A percentile compares a stretch with the other conserved stretches of the same genome.
Conservation (phyloP, 2,329 filamentous ascomycete genomes). For the Graphilbum fragrans region DNA sequence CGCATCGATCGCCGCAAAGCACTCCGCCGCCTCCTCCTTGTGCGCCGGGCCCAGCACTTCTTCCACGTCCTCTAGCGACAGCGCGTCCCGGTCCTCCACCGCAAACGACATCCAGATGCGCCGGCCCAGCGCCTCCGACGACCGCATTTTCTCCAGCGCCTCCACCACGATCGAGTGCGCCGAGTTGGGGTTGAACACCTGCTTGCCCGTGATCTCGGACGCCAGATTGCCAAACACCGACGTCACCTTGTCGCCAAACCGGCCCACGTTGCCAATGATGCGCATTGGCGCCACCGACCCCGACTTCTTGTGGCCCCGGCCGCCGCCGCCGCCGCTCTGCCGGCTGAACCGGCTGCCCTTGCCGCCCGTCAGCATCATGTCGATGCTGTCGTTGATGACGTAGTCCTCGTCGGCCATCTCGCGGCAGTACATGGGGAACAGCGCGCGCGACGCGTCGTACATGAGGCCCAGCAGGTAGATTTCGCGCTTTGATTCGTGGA, state of each 20-base stretch:
- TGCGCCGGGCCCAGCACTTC: constrained; percentile 75
- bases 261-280: constrained; percentile 61
- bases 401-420: constrained; percentile 91
- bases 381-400: constrained; percentile 74
- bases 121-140: constrained; percentile 83
- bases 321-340: constrained; percentile 24
- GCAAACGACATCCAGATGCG: constrained; percentile 99
- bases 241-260: constrained; percentile 85
- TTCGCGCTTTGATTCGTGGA: constrained; percentile 83
- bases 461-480: constrained; percentile 71
- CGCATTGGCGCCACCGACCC: constrained; percentile 67
- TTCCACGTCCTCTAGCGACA: constrained; percentile 69
- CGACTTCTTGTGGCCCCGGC: constrained; percentile 24
- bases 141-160: constrained; percentile 71
- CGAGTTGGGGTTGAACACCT: constrained; percentile 86
- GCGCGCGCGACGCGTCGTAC: constrained; percentile 75
- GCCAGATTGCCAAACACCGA: constrained; percentile 88
- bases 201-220: constrained; percentile 87
- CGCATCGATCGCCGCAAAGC: constrained; percentile 67
- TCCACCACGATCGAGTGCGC: constrained; percentile 82
- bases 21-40: constrained; percentile 71
- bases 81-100: constrained; percentile 69
- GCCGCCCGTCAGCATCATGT: constrained; percentile 46
- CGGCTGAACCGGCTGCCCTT: not conserved
- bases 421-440: constrained; percentile 86